Conservation (phyloP, 164 flowering plant genomes). For the Piper longum region DNA sequence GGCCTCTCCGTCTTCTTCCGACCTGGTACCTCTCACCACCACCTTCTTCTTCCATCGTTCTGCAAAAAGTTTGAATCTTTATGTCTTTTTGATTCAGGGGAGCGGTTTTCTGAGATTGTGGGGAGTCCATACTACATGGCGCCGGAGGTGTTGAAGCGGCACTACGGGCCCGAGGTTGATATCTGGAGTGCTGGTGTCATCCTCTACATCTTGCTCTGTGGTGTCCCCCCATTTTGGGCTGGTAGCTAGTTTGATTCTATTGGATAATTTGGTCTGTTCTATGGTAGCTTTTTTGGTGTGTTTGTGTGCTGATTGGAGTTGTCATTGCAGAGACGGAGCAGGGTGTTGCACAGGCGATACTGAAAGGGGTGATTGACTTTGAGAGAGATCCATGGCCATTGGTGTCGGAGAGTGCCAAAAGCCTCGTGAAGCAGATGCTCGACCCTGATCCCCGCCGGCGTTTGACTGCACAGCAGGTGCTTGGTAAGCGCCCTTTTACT, state of each 20-base stretch:
- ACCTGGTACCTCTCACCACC: slow-evolving; percentile 26
- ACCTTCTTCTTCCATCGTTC: background rate
- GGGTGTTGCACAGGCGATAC: slow-evolving; percentile 90
- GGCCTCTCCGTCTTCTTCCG: slow-evolving; percentile 84
- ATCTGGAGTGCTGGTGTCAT: slow-evolving; percentile 87
- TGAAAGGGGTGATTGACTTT: slow-evolving; percentile 73
- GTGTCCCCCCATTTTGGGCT: slow-evolving; percentile 96
- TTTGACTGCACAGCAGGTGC: slow-evolving; percentile 88
- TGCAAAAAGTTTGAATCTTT: slow-evolving; percentile 9
- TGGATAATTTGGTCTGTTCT: background rate
- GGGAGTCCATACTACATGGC: slow-evolving; percentile 99
- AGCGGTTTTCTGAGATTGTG: slow-evolving; percentile 61
- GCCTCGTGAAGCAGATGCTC: slow-evolving; percentile 85
- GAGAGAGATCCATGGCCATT: slow-evolving; percentile 99
- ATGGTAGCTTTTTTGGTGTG: background rate
- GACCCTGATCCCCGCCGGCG: slow-evolving; percentile 75
- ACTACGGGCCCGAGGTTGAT: slow-evolving; percentile 89
- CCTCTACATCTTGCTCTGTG: slow-evolving; percentile 67
- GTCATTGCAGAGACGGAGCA: slow-evolving; percentile 66
- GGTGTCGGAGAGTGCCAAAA: slow-evolving; percentile 78
- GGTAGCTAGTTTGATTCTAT: slow-evolving; percentile 20
- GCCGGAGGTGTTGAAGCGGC: slow-evolving; percentile 87
- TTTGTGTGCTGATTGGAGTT: background rate
- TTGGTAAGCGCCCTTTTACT: slow-evolving; percentile 40
- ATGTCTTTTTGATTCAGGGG: slow-evolving; percentile 10